Base-by-base conservation (phyloP, 345 rosid species). In the Pseudoturritis turrita region DNA sequence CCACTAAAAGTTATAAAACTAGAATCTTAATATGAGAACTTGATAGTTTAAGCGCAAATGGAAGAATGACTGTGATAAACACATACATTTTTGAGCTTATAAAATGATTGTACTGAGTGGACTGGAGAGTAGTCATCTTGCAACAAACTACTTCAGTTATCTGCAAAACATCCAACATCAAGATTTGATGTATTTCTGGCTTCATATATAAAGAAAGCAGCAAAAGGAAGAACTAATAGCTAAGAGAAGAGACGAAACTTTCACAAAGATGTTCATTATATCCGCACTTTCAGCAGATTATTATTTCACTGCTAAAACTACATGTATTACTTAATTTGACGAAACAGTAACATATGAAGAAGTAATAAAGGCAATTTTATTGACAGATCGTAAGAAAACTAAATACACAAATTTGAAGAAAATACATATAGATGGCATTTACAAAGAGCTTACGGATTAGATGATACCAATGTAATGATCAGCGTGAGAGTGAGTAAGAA, bases 141-240 rank as follows among this genome's bases (percentile, higher is more conserved):
- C 97, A 95, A 65, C 99, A 95, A 74, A 95, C 97, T 73, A 95
- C 99, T 88, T 95, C 96, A 79, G 91, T 71, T 31, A 95, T 91
- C 99, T 95, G 92, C 78, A 76, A 68, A 69, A 64, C 75, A 78
- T 26, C 65, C 59, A 54, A 28, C 68, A 79, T 49, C 64, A 71
- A 78, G 13, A 77, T 72, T 51, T 67, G 22, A 50, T 50, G 40
- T 65, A 50, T 31, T 59, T 43, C 35, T 31, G 62, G 47, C 63
- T 68, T 53, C 58, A 61, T 44, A 43, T n/a, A 33, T 18, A 36
- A 25, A 28, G 33, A 60, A 41, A 61, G 65, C 44, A 52, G 62
- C 69, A 68, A 44, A 60, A 29, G 9, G 37, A 68, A 41, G 13
- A 54, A 54, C 50, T 53, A 53, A 23, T 62, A 26, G 70, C 74